These are phyloP conservation scores for Kodamaea fukazawae DNA, from an alignment of 805 yeast species.

Conservation along the genomic window DNA sequence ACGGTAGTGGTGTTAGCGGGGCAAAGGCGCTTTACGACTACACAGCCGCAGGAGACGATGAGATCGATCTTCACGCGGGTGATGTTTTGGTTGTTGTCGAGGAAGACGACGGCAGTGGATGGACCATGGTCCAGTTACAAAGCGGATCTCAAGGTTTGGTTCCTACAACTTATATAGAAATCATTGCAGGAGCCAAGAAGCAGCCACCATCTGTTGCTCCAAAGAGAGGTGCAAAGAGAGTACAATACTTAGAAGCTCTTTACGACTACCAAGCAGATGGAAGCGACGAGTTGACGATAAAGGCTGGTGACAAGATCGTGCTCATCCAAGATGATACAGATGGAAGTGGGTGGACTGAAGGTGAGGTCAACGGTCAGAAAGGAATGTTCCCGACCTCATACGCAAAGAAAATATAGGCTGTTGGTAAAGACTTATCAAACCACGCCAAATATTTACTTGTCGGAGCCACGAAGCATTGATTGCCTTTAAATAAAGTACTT, in stretches of 20 bases:
- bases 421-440: too few species aligned
- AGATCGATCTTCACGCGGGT: conserved; percentile 58
- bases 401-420: conserved; percentile 37
- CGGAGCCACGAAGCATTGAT: too few species aligned
- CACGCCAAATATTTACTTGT: too few species aligned
- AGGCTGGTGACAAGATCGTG: conserved; percentile 69
- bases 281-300: conserved; percentile 71
- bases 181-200: conserved; percentile 34
- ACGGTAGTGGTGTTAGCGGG: conserved; percentile 11
- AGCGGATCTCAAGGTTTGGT: conserved; percentile 68
- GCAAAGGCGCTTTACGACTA: conserved; percentile 65
- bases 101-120: conserved; percentile 87
- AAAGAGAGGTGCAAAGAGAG: conserved; percentile 64
- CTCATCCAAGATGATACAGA: conserved; percentile 56
- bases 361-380: conserved; percentile 62
- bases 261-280: conserved; percentile 78
- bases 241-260: conserved; percentile 62
- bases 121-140: conserved; percentile 62
- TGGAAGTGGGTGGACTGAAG: conserved; percentile 94
- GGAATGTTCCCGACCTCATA: conserved; percentile 84
- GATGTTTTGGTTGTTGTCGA: conserved; percentile 58
- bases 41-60: conserved; percentile 71
- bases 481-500: too few species aligned
- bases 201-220: conserved; percentile 83
- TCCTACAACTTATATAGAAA: conserved; percentile 75